Base-by-base conservation (phyloP, 805 yeast species). In the Saitoella complicata region DNA sequence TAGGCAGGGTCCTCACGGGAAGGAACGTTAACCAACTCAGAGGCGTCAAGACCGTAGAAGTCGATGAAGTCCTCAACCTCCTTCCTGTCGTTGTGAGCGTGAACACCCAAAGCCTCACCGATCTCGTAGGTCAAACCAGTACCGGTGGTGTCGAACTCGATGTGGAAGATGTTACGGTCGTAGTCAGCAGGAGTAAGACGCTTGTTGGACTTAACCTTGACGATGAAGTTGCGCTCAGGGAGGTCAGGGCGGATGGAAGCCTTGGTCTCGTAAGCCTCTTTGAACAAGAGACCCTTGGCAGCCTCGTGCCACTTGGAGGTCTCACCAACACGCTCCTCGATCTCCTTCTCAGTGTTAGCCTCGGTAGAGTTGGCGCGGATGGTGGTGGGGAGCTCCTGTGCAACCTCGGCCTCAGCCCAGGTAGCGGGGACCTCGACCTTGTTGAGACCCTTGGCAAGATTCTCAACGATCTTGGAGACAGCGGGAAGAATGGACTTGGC, bases 41-140 rank as follows among this genome's bases (percentile, higher is more conserved):
- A 71, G 42, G 80, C 78, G 48, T 80, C 70, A 45, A 86, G 67
- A 2, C 83, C 86, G 58, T 86, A 88, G 57, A 67, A 70, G 13
- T 67, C 55, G 53, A 88, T 70, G 63, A 88, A 88, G 51, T 71
- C 70, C 39, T 68, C 72, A 44, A 87, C 95, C 36, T 67, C 71
- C 11, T 65, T 71, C 37, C 69, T 60, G 54, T 76, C 72, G 67
- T 88, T 88, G 58, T 88, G 78, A 41, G 94, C 95, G 57, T 88
- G 96, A 48, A 88, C 75, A 57, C 97, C 97, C 49, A 88, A 73
- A 13, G 97, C 95, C 69, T 88, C 97, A 60, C 97, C 97, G 58
- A 88, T 85, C 51, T 79, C 91, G 60, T 88, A 88, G 42, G 76
- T 83, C 58, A 88, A 69, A 30, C 94, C 95, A 35, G 96, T 86